Evolutionary conservation across 306 rosid genomes (phyloP).

Genomic region (Biancaea sappan): DNA sequence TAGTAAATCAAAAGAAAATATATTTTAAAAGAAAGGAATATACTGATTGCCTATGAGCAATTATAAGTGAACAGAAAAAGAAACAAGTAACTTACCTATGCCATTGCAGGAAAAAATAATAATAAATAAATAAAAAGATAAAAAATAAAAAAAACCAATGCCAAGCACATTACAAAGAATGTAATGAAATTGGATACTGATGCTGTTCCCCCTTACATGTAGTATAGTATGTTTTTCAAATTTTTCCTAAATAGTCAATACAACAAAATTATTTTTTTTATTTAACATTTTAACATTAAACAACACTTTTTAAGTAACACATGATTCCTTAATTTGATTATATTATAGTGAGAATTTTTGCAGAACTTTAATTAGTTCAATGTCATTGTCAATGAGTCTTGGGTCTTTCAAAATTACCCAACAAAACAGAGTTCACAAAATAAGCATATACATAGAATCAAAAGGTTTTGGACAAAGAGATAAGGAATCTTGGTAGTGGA

Average conservation of each 20-base stretch:
- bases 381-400: neutral
- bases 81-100: slow-evolving; percentile 7
- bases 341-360: neutral
- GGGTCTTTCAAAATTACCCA: neutral
- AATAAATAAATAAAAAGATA: no score
- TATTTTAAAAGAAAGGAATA: neutral
- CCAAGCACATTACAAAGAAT: slow-evolving; percentile 9
- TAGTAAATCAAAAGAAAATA: slow-evolving; percentile 19
- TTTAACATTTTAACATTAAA: neutral
- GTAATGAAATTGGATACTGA: neutral
- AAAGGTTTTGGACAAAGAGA: no score
- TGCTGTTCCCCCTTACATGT: neutral
- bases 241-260: neutral
- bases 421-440: neutral
- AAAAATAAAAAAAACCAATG: no score
- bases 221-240: slow-evolving; percentile 1
- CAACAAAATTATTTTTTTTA: neutral
- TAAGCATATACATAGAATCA: no score
- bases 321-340: neutral
- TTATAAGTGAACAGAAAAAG: neutral
- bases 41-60: neutral
- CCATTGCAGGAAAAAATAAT: no score
- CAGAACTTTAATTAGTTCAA: neutral
- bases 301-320: neutral
- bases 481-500: no score